Percentiles rank a stretch among this genome's conserved stretches.
phyloP scores from a whole-genome alignment of 1,284 basidiomycete genomes.

The Ganoderma multipileum region DNA sequence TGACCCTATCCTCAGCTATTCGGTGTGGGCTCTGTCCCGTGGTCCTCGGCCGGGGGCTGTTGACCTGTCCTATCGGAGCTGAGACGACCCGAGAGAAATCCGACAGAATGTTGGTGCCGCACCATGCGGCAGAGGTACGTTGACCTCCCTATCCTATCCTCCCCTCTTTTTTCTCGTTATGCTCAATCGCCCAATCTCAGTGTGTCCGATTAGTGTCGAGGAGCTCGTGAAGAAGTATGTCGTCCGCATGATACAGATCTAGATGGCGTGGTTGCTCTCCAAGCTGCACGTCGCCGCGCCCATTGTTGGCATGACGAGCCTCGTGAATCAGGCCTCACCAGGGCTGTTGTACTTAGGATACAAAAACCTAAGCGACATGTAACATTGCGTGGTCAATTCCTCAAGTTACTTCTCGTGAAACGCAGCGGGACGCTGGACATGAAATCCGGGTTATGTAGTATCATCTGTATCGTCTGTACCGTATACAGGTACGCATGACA shows the following conservation, averaged over 20 bases:
- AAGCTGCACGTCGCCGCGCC: slow-evolving; percentile 53
- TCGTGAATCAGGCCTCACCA: slow-evolving; percentile 49
- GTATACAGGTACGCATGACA: no score
- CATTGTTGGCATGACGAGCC: slow-evolving; percentile 58
- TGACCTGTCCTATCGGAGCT: slow-evolving; percentile 42
- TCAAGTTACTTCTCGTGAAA: no score
- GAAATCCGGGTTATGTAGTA: no score
- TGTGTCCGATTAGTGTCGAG: slow-evolving; percentile 41
- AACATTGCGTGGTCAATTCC: no score
- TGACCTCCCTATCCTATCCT: no score
- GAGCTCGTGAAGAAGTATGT: slow-evolving; percentile 48
- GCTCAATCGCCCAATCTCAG: slow-evolving; percentile 1
- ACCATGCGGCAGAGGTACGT: slow-evolving; percentile 2
- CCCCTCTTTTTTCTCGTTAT: background rate
- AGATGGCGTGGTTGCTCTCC: slow-evolving; percentile 26
- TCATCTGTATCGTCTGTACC: no score
- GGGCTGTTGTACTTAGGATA: no score
- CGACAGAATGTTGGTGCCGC: slow-evolving; percentile 23
- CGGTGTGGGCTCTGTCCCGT: slow-evolving; percentile 50
- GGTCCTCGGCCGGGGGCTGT: slow-evolving; percentile 47
- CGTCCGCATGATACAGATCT: slow-evolving; percentile 37
- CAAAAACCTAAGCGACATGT: no score
- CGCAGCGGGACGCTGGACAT: no score
- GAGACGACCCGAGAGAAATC: slow-evolving; percentile 35
- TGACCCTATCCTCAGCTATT: slow-evolving; percentile 31